Percentiles rank a stretch among this genome's conserved stretches.
Evolutionary conservation across 2,329 filamentous ascomycete genomes (phyloP).

Genomic region (Monilinia laxa): DNA sequence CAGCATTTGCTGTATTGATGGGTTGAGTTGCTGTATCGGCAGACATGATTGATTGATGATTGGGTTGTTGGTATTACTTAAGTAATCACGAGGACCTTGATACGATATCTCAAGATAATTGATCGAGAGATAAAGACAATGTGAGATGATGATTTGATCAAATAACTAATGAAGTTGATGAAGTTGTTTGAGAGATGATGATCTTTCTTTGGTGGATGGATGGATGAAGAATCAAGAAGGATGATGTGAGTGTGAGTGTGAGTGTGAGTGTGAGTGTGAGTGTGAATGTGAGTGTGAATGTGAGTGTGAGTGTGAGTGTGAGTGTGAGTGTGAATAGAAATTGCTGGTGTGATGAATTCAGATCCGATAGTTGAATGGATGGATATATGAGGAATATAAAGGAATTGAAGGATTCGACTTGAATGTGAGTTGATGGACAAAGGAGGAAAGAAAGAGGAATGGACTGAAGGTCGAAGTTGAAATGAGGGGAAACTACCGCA

Average conservation of each 20-base stretch:
- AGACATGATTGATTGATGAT: constrained; percentile 47
- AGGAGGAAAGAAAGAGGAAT: constrained; percentile 9
- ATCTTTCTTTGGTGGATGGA: constrained; percentile 8
- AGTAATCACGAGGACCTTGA: neutral
- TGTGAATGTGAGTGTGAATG: too few relatives aligned
- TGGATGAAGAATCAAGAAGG: neutral
- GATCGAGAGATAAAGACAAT: constrained; percentile 8
- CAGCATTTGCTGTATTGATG: constrained; percentile 12
- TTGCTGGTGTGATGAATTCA: neutral
- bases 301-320: too few relatives aligned
- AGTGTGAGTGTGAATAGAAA: neutral
- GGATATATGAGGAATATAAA: neutral
- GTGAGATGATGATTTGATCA: neutral
- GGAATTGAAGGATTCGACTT: neutral
- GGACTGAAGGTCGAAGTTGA: neutral
- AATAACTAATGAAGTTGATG: too few relatives aligned
- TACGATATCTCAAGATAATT: constrained; percentile 6
- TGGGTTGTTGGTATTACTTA: neutral
- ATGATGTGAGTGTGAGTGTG: too few relatives aligned
- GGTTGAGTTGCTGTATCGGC: constrained; percentile 42
- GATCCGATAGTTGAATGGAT: neutral
- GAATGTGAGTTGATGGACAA: neutral
- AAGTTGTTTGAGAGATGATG: neutral
- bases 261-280: too few relatives aligned
- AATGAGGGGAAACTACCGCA: constrained; percentile 9